phyloP scores from a whole-genome alignment of 768 basidiomycete genomes.

The Suillus fuscotomentosus region DNA sequence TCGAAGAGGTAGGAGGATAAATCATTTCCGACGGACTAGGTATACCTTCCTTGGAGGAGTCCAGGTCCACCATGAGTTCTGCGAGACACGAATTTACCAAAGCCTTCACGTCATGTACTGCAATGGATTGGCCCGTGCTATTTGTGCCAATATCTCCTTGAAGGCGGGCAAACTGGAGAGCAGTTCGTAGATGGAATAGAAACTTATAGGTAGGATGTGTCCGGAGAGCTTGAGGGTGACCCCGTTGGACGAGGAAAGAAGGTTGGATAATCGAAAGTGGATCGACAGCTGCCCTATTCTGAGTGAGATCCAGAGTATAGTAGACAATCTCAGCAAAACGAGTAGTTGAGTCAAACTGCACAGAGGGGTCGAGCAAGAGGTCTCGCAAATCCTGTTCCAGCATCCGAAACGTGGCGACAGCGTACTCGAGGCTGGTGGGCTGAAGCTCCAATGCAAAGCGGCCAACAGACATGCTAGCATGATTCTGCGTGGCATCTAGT shows the following conservation, averaged over 20 bases:
- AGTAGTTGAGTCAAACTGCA: neutral
- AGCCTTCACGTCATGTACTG: conserved; percentile 30
- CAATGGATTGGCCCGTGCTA: conserved; percentile 11
- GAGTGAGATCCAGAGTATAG: conserved; percentile 48
- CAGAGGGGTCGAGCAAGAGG: conserved; percentile 8
- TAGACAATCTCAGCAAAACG: neutral
- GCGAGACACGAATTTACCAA: conserved; percentile 39
- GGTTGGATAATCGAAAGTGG: conserved; percentile 83
- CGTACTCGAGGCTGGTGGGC: conserved; percentile 30
- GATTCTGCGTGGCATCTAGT: neutral
- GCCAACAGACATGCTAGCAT: conserved; percentile 19
- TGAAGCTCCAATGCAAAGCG: conserved; percentile 24
- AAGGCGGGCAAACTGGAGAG: conserved; percentile 38
- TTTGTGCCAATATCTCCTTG: conserved; percentile 5
- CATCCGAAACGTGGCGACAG: conserved; percentile 14
- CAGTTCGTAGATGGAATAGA: conserved; percentile 74
- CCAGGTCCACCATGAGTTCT: conserved; percentile 41
- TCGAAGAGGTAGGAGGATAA: conserved; percentile 9
- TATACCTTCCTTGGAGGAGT: conserved; percentile 32
- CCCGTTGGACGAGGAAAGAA: conserved; percentile 78
- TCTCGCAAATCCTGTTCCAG: conserved; percentile 11
- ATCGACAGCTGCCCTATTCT: conserved; percentile 54
- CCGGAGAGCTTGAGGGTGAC: conserved; percentile 65
- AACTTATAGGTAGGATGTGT: conserved; percentile 72
- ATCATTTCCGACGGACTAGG: conserved; percentile 23